A percentile compares a stretch with the other conserved stretches of the same genome.
Evolutionary conservation across 345 rosid species (phyloP).

Genomic region (Citrus sp.): DNA sequence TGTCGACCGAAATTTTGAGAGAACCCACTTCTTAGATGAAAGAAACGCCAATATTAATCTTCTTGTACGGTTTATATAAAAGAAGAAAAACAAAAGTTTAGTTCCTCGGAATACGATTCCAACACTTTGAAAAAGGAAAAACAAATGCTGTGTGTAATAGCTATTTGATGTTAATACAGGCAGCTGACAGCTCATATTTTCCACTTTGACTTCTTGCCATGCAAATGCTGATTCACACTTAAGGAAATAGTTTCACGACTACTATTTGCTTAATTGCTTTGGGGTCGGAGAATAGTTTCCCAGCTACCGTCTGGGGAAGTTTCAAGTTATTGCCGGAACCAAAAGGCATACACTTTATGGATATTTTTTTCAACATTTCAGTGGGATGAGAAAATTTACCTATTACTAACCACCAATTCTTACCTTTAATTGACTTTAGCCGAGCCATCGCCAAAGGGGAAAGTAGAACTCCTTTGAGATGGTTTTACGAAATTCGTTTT

Average conservation of each 20-base stretch:
- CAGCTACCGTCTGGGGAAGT: no score
- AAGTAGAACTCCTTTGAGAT: background rate
- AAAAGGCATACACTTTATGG: no score
- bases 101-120: background rate
- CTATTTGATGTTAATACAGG: background rate
- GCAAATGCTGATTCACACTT: background rate
- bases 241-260: background rate
- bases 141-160: background rate
- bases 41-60: background rate
- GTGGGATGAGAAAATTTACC: no score
- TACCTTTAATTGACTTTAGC: no score
- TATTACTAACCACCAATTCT: no score
- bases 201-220: background rate
- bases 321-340: no score
- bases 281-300: background rate
- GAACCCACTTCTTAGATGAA: background rate
- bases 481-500: background rate
- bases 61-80: background rate
- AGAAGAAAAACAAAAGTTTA: background rate
- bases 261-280: background rate
- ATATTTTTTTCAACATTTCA: no score
- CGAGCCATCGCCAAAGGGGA: no score
- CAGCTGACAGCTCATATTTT: background rate
- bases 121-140: background rate
- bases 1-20: background rate